Conservation (phyloP, 257 asterid species). For the Nemophila menziesii region DNA sequence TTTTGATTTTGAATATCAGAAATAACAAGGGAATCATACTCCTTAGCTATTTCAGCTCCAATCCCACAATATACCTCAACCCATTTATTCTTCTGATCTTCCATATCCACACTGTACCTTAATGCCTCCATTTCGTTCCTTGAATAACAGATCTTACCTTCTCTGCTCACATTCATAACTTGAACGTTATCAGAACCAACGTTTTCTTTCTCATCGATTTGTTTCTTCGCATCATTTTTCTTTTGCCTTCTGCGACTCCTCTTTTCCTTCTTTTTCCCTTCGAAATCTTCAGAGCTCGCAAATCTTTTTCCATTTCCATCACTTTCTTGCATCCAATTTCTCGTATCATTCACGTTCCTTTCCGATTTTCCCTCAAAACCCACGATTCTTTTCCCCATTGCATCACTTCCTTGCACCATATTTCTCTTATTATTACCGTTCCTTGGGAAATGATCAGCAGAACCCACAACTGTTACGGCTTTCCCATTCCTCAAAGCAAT, state of each 20-base stretch:
- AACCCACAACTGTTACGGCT: background rate
- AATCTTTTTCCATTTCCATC: background rate
- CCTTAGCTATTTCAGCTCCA: constrained; percentile 29
- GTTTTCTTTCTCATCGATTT: constrained; percentile 8
- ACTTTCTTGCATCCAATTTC: constrained; percentile 4
- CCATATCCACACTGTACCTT: constrained; percentile 46
- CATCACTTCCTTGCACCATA: background rate
- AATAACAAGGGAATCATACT: constrained; percentile 41
- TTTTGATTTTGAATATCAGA: constrained; percentile 14
- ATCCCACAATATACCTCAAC: constrained; percentile 62
- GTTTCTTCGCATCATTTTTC: constrained; percentile 15
- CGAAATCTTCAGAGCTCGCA: constrained; percentile 2
- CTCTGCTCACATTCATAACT: constrained; percentile 13
- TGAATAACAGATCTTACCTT: constrained; percentile 34
- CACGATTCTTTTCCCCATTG: background rate
- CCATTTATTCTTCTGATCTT: constrained; percentile 71
- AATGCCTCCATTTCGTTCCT: constrained; percentile 50
- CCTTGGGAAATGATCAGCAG: background rate
- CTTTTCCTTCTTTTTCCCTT: constrained; percentile 14
- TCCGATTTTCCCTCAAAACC: background rate
- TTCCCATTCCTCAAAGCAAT: background rate
- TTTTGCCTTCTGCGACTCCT: constrained; percentile 30
- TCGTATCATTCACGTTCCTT: background rate
- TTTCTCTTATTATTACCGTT: background rate
- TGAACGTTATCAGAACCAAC: background rate